phyloP scores from a whole-genome alignment of 495 filamentous ascomycete genomes.

The Endocarpon pusillum region DNA sequence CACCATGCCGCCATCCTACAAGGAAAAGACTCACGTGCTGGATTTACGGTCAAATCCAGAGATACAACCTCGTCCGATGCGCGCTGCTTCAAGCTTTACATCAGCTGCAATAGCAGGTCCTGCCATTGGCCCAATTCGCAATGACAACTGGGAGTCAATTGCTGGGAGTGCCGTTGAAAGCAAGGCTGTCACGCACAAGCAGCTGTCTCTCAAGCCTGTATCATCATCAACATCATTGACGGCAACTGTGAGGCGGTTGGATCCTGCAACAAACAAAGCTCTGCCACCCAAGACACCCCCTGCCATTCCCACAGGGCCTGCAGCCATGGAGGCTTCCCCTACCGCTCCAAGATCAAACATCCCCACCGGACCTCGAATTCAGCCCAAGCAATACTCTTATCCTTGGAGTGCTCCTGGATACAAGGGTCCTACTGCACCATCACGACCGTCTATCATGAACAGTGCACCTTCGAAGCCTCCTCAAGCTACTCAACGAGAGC shows the following conservation, averaged over 20 bases:
- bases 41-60: slow-evolving; percentile 10
- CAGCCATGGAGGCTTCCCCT: slow-evolving; percentile 26
- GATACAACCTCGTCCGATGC: slow-evolving; percentile 5
- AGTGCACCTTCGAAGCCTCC: slow-evolving; percentile 24
- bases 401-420: slow-evolving; percentile 44
- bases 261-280: slow-evolving; percentile 8
- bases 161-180: too few relatives aligned
- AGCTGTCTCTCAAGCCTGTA: slow-evolving; percentile 26
- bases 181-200: slow-evolving; percentile 19
- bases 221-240: slow-evolving; percentile 16
- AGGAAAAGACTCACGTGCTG: slow-evolving; percentile 8
- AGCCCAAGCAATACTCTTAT: slow-evolving; percentile 32
- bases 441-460: too few relatives aligned
- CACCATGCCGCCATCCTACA: slow-evolving; percentile 10
- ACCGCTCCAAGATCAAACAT: slow-evolving; percentile 35
- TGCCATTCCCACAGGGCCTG: slow-evolving; percentile 17
- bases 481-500: slow-evolving; percentile 25
- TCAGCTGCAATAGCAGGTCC: slow-evolving; percentile 8
- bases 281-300: slow-evolving; percentile 10
- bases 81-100: too few relatives aligned
- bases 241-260: slow-evolving; percentile 9
- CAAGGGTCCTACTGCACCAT: slow-evolving; percentile 12
- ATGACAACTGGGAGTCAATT: too few relatives aligned
- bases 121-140: slow-evolving; percentile 1
- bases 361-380: slow-evolving; percentile 40